Conservation (phyloP, 2,329 filamentous ascomycete genomes). For the Aspergillus caelatus region DNA sequence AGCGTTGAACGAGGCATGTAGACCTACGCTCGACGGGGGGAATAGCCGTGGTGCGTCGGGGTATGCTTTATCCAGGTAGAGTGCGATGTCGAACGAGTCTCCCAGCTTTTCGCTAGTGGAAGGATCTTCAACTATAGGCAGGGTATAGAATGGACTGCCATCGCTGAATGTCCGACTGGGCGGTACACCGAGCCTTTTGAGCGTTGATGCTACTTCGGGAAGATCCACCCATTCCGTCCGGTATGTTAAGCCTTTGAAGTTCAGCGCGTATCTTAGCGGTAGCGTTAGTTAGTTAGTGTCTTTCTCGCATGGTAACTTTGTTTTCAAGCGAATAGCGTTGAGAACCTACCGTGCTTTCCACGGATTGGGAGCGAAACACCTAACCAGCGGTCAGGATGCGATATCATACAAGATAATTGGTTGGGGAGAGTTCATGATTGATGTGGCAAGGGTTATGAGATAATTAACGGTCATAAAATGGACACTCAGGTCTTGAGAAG, state of each 20-base stretch:
- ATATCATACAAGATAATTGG: conserved; percentile 51
- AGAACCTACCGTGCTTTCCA: conserved; percentile 27
- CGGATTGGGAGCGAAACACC: conserved; percentile 35
- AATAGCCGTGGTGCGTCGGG: not conserved
- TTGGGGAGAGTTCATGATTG: not conserved
- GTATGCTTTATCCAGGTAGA: conserved; percentile 14
- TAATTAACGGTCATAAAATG: not conserved
- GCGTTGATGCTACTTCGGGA: conserved; percentile 14
- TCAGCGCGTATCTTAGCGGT: conserved; percentile 14
- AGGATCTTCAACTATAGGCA: not conserved
- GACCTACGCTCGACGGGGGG: not conserved
- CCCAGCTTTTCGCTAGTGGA: not conserved
- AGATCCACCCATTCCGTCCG: conserved; percentile 19
- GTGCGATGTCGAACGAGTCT: conserved; percentile 12
- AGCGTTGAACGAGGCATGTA: conserved; percentile 9
- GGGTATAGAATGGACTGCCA: conserved; percentile 6
- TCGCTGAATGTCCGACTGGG: not conserved
- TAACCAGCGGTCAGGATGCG: conserved; percentile 35
- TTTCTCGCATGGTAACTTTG: no score
- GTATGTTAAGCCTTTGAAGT: conserved; percentile 16
- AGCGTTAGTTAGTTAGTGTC: not conserved
- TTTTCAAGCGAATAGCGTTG: no score
- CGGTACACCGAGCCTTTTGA: conserved; percentile 9
- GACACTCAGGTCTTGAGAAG: not conserved
- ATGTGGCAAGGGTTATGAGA: not conserved